These are phyloP conservation scores for Paramecium sonneborni DNA, from an alignment of 73 alveolate genomes.

Conservation along the genomic window DNA sequence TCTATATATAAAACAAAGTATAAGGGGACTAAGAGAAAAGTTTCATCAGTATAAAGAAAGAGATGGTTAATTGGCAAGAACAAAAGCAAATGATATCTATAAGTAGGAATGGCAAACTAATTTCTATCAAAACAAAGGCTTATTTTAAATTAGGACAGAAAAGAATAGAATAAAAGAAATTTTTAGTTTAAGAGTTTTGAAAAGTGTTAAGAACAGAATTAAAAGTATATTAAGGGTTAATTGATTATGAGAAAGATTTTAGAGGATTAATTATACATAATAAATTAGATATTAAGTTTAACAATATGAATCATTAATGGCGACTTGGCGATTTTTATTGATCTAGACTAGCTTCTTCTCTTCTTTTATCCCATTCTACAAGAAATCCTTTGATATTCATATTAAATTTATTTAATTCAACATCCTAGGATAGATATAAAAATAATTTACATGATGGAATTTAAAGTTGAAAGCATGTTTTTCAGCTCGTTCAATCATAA, in stretches of 20 bases:
- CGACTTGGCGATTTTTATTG: not conserved
- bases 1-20: too few relatives aligned
- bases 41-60: slow-evolving; percentile 92
- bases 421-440: not conserved
- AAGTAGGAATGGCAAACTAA: slow-evolving; percentile 61
- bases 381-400: slow-evolving; percentile 9
- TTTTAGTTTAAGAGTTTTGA: too few relatives aligned
- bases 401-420: slow-evolving; percentile 6
- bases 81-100: slow-evolving; percentile 70
- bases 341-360: not conserved
- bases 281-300: not conserved
- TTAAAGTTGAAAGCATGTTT: slow-evolving; percentile 28
- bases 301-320: not conserved
- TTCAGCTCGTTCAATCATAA: slow-evolving; percentile 6
- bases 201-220: slow-evolving; percentile 64
- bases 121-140: slow-evolving; percentile 61
- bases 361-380: not conserved
- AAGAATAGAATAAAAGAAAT: too few relatives aligned
- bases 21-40: slow-evolving; percentile 94
- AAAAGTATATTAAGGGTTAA: slow-evolving; percentile 11
- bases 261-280: not conserved
- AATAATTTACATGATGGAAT: not conserved
- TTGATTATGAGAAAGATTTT: not conserved
- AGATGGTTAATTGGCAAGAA: slow-evolving; percentile 88
- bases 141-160: slow-evolving; percentile 52